These are phyloP conservation scores for Plasmopara halstedii DNA, from an alignment of 352 stramenopile genomes.

Conservation along the genomic window DNA sequence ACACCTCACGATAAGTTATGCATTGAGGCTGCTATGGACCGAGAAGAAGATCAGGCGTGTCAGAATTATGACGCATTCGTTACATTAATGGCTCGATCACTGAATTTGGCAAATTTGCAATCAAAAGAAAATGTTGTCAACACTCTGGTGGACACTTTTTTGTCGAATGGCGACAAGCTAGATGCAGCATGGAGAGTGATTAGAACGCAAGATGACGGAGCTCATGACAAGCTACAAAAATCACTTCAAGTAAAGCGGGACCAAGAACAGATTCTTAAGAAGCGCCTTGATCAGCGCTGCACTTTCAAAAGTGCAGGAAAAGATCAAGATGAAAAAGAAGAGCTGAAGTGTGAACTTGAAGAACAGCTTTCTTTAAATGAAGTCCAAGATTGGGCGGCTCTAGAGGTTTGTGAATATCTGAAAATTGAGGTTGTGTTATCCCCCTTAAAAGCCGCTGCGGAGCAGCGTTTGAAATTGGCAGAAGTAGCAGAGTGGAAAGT, in stretches of 20 bases:
- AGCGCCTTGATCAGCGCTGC: conserved; percentile 21
- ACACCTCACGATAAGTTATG: conserved; percentile 4
- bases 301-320: conserved; percentile 6
- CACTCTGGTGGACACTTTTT: conserved; percentile 9
- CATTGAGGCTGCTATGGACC: conserved; percentile 10
- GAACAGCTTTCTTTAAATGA: conserved; percentile 9
- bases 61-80: conserved; percentile 13
- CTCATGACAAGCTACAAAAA: conserved; percentile 9
- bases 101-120: conserved; percentile 12
- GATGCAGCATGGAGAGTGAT: conserved; percentile 14
- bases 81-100: conserved; percentile 2
- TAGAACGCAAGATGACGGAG: conserved; percentile 12
- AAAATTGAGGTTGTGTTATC: conserved; percentile 11
- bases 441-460: conserved; percentile 7
- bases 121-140: conserved; percentile 6
- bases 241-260: conserved; percentile 21
- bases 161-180: conserved; percentile 9
- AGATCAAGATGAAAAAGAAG: conserved; percentile 15
- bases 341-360: conserved; percentile 6
- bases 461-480: conserved; percentile 10
- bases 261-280: conserved; percentile 21
- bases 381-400: conserved; percentile 6
- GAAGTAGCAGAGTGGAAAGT: conserved; percentile 16
- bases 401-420: conserved; percentile 5
- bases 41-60: conserved; percentile 13